These are phyloP conservation scores for Phytophthora pinifolia DNA, from an alignment of 352 stramenopile species.

Conservation along the genomic window DNA sequence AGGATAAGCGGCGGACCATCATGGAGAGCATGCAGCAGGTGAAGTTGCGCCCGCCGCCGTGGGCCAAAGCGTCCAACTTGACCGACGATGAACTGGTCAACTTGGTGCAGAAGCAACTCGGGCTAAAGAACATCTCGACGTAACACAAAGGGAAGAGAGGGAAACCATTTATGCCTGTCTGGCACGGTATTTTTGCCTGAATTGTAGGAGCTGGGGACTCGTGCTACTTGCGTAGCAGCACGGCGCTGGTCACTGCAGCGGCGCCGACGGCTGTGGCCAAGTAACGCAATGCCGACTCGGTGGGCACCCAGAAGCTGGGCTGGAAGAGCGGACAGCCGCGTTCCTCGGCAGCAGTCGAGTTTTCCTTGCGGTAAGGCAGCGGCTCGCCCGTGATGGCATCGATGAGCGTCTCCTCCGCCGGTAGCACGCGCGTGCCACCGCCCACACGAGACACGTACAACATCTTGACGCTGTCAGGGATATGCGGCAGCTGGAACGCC, in stretches of 20 bases:
- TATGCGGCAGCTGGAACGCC: conserved; percentile 20
- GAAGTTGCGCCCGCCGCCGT: conserved; percentile 47
- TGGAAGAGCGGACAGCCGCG: conserved; percentile 13
- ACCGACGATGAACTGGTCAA: conserved; percentile 58
- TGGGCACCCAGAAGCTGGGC: conserved; percentile 7
- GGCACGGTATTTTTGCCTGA: conserved; percentile 5
- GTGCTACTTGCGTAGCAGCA: conserved; percentile 27
- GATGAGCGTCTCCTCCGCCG: conserved; percentile 41
- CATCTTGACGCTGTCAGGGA: conserved; percentile 53
- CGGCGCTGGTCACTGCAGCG: conserved; percentile 15
- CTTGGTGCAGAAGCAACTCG: conserved; percentile 46
- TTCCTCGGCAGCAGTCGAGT: not conserved
- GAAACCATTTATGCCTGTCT: conserved; percentile 8
- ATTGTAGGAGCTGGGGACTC: not conserved
- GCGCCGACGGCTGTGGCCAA: conserved; percentile 19
- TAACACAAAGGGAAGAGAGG: conserved; percentile 7
- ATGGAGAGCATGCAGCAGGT: conserved; percentile 62
- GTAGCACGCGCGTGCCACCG: conserved; percentile 45
- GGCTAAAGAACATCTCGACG: conserved; percentile 5
- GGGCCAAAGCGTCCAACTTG: conserved; percentile 37
- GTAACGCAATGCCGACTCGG: conserved; percentile 2
- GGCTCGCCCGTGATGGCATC: conserved; percentile 48
- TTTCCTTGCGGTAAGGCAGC: conserved; percentile 15
- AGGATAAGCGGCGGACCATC: conserved; percentile 38
- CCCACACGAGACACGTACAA: conserved; percentile 70